Base-by-base conservation (phyloP, 169 alveolate species). In the Ichthyophthirius multifiliis region DNA sequence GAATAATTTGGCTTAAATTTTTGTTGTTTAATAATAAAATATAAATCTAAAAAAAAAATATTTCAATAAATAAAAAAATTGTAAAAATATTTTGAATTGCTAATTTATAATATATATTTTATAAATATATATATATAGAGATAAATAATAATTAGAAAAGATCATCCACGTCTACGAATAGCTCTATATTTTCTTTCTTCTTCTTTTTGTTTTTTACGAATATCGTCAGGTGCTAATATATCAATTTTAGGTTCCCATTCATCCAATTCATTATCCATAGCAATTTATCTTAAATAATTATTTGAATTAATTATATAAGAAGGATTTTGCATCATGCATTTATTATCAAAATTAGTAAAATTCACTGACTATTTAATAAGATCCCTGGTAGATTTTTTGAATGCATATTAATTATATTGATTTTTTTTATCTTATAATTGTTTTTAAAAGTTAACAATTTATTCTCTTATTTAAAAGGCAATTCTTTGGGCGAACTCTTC, bases 261-360 rank as follows among this genome's bases (percentile, higher is more conserved):
- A 32, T 65, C 47, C 15, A 64, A 76, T 32, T 65, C 73, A 32
- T 79, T 79, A 27, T 79, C 47, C 63, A 74, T 79, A 23, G 79
- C 31, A 65, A 79, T 30, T 32, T 74, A 7, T 34, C 71, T 55
- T 55, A 34, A 2, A 39, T 55, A 55, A 55, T 55, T 20, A 55
- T 23, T 20, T 18, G 23, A 23, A 27, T 37, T 31, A 34, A 34
- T 65, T n/a, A 34, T n/a, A 65, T 65, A 18, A 20, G 48, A 4
- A 65, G n/a, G n/a, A n/a, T n/a, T n/a, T n/a, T n/a, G n/a, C n/a
- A n/a, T n/a, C n/a, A n/a, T n/a, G n/a, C n/a, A 31, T 41, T 34
- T 65, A 34, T 34, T 34, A 13, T 65, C 76, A 32, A 65, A 65
- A 31, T 37, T 65, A 16, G 76, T 65, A 16, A 10, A 65, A 16